phyloP scores from a whole-genome alignment of 352 stramenopile species.

The Pythium aquatile region DNA sequence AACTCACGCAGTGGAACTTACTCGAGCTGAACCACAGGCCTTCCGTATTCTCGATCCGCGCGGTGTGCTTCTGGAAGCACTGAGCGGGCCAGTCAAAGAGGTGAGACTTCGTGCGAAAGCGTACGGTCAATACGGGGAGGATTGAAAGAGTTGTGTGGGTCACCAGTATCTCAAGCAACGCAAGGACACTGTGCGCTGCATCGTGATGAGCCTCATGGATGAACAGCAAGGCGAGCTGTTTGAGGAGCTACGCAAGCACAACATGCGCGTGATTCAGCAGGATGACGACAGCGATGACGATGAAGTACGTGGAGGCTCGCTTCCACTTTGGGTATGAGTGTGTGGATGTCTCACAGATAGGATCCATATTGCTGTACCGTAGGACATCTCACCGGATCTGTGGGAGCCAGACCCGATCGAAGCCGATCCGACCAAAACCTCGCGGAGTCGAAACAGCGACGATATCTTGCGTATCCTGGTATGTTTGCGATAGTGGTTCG shows the following conservation, averaged over 20 bases:
- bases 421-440: constrained; percentile 80
- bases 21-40: constrained; percentile 29
- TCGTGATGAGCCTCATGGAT: constrained; percentile 92
- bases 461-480: constrained; percentile 97
- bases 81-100: constrained; percentile 68
- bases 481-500: not conserved
- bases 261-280: constrained; percentile 91
- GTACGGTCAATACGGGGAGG: not conserved
- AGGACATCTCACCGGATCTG: constrained; percentile 77
- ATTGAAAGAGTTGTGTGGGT: not conserved
- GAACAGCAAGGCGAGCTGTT: constrained; percentile 93
- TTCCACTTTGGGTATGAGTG: not conserved
- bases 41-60: constrained; percentile 93
- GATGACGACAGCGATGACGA: constrained; percentile 93
- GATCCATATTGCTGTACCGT: not conserved
- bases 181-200: constrained; percentile 96
- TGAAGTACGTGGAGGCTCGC: constrained; percentile 38
- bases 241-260: constrained; percentile 92
- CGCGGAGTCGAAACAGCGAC: constrained; percentile 74
- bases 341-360: too few relatives aligned
- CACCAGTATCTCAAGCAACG: constrained; percentile 91
- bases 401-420: constrained; percentile 92
- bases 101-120: constrained; percentile 20
- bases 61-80: constrained; percentile 88
- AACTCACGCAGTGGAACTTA: not conserved